Conservation (phyloP, 257 asterid species). For the Ehretia macrophylla region DNA sequence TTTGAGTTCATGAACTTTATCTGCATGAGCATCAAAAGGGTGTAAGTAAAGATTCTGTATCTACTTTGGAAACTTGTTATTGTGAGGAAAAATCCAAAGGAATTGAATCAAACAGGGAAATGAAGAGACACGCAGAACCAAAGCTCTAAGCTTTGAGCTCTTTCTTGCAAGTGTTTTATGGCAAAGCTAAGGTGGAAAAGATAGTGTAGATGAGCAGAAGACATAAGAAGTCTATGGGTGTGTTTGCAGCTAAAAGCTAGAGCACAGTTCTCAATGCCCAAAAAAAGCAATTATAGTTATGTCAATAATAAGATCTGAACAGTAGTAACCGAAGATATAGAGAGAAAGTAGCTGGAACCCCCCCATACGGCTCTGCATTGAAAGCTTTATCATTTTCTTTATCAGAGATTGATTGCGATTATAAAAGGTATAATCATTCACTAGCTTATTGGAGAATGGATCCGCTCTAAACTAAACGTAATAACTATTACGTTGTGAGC, state of each 20-base stretch:
- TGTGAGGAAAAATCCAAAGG: slow-evolving; percentile 12
- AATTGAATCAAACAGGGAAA: slow-evolving; percentile 21
- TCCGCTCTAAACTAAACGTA: no score
- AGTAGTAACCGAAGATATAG: slow-evolving; percentile 18
- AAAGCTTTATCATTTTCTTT: slow-evolving; percentile 15
- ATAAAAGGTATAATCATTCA: slow-evolving; percentile 1
- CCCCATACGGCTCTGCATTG: slow-evolving; percentile 8
- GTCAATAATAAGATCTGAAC: slow-evolving; percentile 41
- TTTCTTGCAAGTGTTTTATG: slow-evolving; percentile 36
- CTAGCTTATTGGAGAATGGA: neutral
- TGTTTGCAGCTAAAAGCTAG: slow-evolving; percentile 42
- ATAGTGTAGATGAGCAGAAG: slow-evolving; percentile 38
- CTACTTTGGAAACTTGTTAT: neutral
- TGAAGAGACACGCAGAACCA: slow-evolving; percentile 22
- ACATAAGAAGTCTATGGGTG: slow-evolving; percentile 29
- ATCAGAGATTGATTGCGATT: slow-evolving; percentile 16
- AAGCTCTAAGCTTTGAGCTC: slow-evolving; percentile 15
- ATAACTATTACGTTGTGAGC: no score
- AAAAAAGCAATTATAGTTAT: slow-evolving; percentile 37
- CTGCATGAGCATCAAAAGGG: slow-evolving; percentile 2
- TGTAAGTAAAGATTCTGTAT: neutral
- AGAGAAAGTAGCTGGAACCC: slow-evolving; percentile 1
- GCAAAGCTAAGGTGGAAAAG: slow-evolving; percentile 46
- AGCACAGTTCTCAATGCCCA: slow-evolving; percentile 45
- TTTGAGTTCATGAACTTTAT: neutral